Evolutionary conservation across 2,329 filamentous ascomycete genomes (phyloP).

Genomic region (Cytospora schulzeri): DNA sequence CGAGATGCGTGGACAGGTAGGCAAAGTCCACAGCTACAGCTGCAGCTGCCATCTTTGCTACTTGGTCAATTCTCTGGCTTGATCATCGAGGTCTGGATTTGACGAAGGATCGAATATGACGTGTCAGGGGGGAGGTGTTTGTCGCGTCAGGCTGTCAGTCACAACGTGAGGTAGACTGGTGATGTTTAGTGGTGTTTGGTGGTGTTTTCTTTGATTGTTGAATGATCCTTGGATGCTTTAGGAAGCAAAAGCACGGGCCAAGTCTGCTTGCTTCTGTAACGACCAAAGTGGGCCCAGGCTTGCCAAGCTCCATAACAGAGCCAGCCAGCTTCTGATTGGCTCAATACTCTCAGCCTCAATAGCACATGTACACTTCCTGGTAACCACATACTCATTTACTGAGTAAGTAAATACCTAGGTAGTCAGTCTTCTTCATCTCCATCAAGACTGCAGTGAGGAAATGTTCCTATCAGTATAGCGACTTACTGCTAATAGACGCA

Average conservation of each 20-base stretch:
- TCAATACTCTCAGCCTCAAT: not conserved
- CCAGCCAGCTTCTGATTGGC: not conserved
- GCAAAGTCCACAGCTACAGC: slow-evolving; percentile 62
- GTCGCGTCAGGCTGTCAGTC: not conserved
- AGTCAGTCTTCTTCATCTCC: too few species aligned
- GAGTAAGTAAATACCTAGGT: too few species aligned
- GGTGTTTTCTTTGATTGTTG: slow-evolving; percentile 1
- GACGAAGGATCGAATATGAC: not conserved
- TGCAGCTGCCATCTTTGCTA: slow-evolving; percentile 58
- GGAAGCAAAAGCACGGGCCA: slow-evolving; percentile 20
- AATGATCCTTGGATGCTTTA: slow-evolving; percentile 22
- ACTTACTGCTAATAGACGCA: too few species aligned
- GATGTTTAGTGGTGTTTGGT: not conserved
- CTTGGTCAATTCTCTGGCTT: slow-evolving; percentile 20
- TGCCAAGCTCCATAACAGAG: not conserved
- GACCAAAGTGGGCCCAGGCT: not conserved
- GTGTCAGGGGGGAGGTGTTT: not conserved
- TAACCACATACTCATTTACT: too few species aligned
- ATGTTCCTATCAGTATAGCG: too few species aligned
- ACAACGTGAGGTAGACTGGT: not conserved
- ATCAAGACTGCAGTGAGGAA: too few species aligned
- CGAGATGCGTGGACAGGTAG: slow-evolving; percentile 73
- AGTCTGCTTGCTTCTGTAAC: not conserved
- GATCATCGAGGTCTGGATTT: slow-evolving; percentile 19
- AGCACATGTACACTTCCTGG: too few species aligned